Evolutionary conservation across 345 rosid species (phyloP).

Genomic region (Viola odorata): DNA sequence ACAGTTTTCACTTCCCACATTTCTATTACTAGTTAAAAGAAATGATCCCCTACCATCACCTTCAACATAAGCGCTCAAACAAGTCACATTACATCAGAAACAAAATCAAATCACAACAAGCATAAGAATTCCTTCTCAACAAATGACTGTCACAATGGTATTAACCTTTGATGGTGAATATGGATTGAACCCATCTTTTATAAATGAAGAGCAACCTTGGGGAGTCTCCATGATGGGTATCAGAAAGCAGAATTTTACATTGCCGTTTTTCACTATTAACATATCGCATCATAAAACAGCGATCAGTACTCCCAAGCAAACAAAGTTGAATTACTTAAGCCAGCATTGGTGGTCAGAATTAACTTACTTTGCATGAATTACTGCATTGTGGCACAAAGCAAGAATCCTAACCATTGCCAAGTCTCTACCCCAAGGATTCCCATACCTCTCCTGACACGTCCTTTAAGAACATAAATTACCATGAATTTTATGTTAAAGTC

Average conservation of each 20-base stretch:
- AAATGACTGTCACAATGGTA: background rate
- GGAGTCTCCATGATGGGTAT: conserved; percentile 60
- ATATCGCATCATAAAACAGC: background rate
- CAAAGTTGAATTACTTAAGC: background rate
- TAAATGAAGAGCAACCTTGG: conserved; percentile 68
- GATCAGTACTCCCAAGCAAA: background rate
- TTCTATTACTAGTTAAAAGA: conserved; percentile 36
- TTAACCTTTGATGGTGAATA: conserved; percentile 59
- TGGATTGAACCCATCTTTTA: conserved; percentile 61
- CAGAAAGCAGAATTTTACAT: conserved; percentile 60
- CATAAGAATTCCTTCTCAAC: background rate
- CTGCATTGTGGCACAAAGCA: conserved; percentile 71
- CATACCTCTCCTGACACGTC: conserved; percentile 49
- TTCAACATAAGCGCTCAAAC: conserved; percentile 15
- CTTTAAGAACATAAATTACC: conserved; percentile 9
- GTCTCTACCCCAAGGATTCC: conserved; percentile 73
- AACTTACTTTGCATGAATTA: conserved; percentile 55
- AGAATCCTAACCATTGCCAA: conserved; percentile 69
- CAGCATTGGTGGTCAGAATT: background rate
- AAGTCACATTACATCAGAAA: background rate
- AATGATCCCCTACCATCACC: conserved; percentile 68
- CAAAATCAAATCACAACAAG: background rate
- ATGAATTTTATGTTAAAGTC: background rate
- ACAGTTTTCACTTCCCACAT: conserved; percentile 15
- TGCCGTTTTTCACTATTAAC: conserved; percentile 33